Base-by-base conservation (phyloP, 257 asterid genomes). In the Avicennia marina region DNA sequence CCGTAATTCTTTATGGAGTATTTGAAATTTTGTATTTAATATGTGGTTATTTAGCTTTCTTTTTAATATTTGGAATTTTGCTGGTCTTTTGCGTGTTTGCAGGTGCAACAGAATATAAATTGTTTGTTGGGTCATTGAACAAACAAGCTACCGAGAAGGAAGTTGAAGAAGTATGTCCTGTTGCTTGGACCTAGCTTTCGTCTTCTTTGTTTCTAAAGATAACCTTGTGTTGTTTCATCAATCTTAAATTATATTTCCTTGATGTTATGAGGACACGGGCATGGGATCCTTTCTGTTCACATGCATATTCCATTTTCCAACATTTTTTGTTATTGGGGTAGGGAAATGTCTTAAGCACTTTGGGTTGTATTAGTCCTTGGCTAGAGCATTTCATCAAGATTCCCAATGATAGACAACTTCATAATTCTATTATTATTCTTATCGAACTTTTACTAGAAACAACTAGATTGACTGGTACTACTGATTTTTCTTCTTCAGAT, bases 61-160 rank as follows among this genome's bases (percentile, higher is more conserved):
- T 60, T 32, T 56, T 56, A 15, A 13, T 45, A 60, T 36, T 57
- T 44, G n/a, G n/a, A n/a, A n/a, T n/a, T 45, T 60, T 63, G 38
- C 39, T 68, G 38, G 49, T 62, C 53, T 57, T 63, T 27, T 12
- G 31, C 65, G 33, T 32, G 49, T 65, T 64, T 51, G 45, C 70
- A 90, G 98, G 98, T 72, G 87, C 98, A 59, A 82, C 82, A 0
- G 98, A 90, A 72, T 85, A 66, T 81, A 90, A 90, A 82, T 73
- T 90, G 73, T 90, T 87, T 71, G 95, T 90, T 63, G 96, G 96
- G 56, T 83, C 90, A 11, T 62, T 90, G 76, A 87, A 78, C 81
- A 90, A 81, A 79, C 91, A 81, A 67, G 95, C 98, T 56, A 72
- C 88, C 36, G 96, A 85, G 86, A 85, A 77, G 77, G 95, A 90